Evolutionary conservation across 1,284 basidiomycete species (phyloP), one percentile per base, ranked within the genome.

Genomic region (Moesziomyces globuligerus): DNA sequence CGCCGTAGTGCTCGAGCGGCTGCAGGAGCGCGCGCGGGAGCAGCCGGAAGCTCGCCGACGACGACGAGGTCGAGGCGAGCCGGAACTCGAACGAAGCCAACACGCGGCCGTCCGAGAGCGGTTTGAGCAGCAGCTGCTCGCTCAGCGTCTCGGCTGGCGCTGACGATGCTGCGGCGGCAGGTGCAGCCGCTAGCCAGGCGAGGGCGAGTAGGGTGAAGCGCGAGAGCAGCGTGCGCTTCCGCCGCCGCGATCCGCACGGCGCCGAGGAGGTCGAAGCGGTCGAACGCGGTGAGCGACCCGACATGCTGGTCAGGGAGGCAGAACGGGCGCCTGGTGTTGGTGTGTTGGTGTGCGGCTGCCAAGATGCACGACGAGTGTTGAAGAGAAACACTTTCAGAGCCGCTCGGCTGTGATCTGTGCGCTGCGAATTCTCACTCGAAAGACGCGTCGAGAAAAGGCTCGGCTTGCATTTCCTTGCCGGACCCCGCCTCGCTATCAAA

Each of bases 11-110:
- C 56, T 90, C 88, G 23, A 96, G 85, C 18, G 96, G 90, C 79
- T 96, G 91, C 3, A 94, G 89, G 17, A 97, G 85, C 0, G 90
- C 86, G 8, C 95, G 87, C 0, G 94, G 93, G 49, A 96, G 91
- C 10, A 96, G 37, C 4, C 59, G 49, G 48, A 70, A 72, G 36
- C 58, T 50, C 8, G 52, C 59, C 9, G 49, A 41, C 38, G 62
- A 67, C 4, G 37, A 29, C 1, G 57, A 59, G 37, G 62, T 55
- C 17, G 68, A 67, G n/a, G 52, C 25, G 41, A 80, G 51, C 24
- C 39, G 48, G 37, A 81, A 81, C 18, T 66, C 40, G 85, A 98
- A 97, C n/a, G 87, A 86, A 0, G 93, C 87, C 0, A 88, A 87
- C 23, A 98, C 87, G 76, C 90, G 90, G 48, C 94, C 95, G 82